Evolutionary conservation across 176 grass and related monocot species (phyloP).

Genomic region (Carex littledalei): DNA sequence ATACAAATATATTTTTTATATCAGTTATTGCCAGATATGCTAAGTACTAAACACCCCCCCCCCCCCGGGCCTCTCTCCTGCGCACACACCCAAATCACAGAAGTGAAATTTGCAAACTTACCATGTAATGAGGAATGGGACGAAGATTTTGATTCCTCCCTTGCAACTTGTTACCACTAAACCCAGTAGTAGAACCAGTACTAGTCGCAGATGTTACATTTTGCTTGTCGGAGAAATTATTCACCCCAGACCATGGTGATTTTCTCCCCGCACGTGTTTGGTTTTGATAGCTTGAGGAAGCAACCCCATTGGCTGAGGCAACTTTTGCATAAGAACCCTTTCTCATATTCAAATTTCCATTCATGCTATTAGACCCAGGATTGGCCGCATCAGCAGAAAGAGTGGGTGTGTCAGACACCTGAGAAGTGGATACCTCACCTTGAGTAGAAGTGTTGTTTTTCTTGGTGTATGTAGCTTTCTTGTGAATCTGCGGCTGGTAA

Average conservation of each 20-base stretch:
- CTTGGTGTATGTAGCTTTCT: conserved; percentile 31
- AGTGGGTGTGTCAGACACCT: conserved; percentile 30
- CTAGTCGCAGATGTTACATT: conserved; percentile 29
- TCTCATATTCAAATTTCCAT: conserved; percentile 24
- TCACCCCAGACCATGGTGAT: conserved; percentile 37
- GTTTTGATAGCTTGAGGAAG: conserved; percentile 30
- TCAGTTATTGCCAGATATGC: neutral
- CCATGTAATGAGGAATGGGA: conserved; percentile 38
- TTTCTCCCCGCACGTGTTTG: conserved; percentile 15
- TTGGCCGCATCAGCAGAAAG: conserved; percentile 25
- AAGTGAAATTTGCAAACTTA: conserved; percentile 10
- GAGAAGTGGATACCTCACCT: conserved; percentile 27
- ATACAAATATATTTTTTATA: neutral
- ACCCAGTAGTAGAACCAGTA: conserved; percentile 19
- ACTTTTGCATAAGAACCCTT: conserved; percentile 29
- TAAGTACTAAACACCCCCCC: neutral
- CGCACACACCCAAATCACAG: neutral
- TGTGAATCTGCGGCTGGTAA: conserved; percentile 32
- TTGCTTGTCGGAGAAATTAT: conserved; percentile 38
- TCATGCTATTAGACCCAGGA: conserved; percentile 20
- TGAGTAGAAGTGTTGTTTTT: conserved; percentile 14
- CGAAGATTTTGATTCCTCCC: conserved; percentile 32
- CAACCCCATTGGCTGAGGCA: conserved; percentile 23
- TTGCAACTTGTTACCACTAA: conserved; percentile 29
- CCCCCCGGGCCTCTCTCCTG: neutral